phyloP scores from a whole-genome alignment of 441 rosid genomes.

The Gossypium davidsonii region DNA sequence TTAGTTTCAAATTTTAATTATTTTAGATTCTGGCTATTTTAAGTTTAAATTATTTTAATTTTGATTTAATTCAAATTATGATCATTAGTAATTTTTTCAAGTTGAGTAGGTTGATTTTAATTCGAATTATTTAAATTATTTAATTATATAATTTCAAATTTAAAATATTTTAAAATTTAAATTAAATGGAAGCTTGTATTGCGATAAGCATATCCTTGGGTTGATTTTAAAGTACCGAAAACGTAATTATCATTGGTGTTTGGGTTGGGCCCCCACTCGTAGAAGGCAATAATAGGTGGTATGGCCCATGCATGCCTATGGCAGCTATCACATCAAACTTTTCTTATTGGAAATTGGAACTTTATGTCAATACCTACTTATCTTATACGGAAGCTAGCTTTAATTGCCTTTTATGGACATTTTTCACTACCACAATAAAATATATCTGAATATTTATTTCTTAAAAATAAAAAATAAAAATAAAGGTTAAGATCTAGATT shows the following conservation, averaged over 20 bases:
- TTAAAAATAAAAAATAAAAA: background rate
- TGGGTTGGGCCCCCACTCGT: too few relatives aligned
- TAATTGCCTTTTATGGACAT: background rate
- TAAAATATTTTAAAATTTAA: too few relatives aligned
- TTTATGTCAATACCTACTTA: background rate
- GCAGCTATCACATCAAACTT: background rate
- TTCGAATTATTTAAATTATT: too few relatives aligned
- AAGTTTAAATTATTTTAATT: background rate
- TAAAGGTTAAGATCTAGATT: too few relatives aligned
- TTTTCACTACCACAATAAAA: background rate
- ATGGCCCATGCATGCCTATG: constrained; percentile 1
- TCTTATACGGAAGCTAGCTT: background rate
- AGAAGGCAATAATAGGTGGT: background rate
- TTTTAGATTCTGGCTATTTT: background rate
- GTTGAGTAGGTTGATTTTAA: too few relatives aligned
- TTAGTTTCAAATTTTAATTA: background rate
- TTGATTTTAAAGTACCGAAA: background rate
- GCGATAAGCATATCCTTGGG: background rate
- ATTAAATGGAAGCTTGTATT: too few relatives aligned
- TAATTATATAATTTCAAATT: too few relatives aligned
- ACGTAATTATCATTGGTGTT: background rate
- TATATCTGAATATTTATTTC: too few relatives aligned
- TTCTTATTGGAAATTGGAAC: background rate
- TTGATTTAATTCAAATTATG: background rate
- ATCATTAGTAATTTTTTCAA: too few relatives aligned